Evolutionary conservation across 106 monocot genomes (phyloP), one percentile per base, ranked within the genome.

Genomic region (Hemerocallis citrina): DNA sequence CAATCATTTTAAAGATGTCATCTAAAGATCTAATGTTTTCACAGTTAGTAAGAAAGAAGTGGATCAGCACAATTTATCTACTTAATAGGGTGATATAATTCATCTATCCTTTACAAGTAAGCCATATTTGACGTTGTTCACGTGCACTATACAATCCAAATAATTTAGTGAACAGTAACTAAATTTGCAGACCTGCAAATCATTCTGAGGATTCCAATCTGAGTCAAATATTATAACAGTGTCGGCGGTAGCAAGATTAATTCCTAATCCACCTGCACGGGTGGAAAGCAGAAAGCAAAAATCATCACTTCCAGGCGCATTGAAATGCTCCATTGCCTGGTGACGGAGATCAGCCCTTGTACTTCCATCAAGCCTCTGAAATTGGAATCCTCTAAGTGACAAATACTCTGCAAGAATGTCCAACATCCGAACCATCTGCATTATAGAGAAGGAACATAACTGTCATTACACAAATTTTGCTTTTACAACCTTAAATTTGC

Each of bases 131-230:
- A 41, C 40, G 14, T 41, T 9, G 14, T 41, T 14, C 14, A 41
- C n/a, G n/a, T n/a, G n/a, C n/a, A n/a, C n/a, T n/a, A 47, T 13
- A 15, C 16, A 47, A 47, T n/a, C 47, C 19, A 19, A 19, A 4
- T 11, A 45, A 40, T 28, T 23, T 21, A 17, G 37, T 15, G 8
- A 17, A 19, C 6, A 34, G 7, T 42, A 14, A 41, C 42, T 22
- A 44, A 15, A 75, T 35, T 42, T 11, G 39, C 69, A 43, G 11
- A 98, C 96, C 96, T 98, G 96, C 30, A 98, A 75, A 62, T 98
- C 96, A 85, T 98, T 98, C 68, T 98, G 96, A 51, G 96, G 96
- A 71, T 98, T 98, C 96, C 96, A 98, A 50, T 98, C 96, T 23
- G 98, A 98, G 59, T 98, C 98, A 71, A 98, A 98, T 39, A 98